Base-by-base conservation (phyloP, 164 flowering plant species). In the Pachysandra terminalis region DNA sequence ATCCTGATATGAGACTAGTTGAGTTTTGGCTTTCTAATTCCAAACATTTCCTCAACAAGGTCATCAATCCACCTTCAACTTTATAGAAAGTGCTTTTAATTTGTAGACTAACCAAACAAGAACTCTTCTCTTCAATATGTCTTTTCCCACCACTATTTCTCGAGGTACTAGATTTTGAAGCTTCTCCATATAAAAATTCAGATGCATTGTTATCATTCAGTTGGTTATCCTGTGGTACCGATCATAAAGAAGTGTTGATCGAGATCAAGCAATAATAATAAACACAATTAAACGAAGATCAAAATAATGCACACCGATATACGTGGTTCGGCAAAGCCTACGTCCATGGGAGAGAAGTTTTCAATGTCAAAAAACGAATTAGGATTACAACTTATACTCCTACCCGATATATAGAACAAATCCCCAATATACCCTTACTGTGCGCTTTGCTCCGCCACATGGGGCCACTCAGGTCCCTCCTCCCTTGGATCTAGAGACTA, bases 51-150 rank as follows among this genome's bases (percentile, higher is more conserved):
- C 67, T 77, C 73, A 94, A 74, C 78, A 94, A 78, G 21, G 72
- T n/a, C 66, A 91, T 80, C 64, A 91, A 66, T 52, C 90, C 91
- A 69, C 64, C 86, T 72, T 88, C 85, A 67, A 89, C 80, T 56
- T 62, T 67, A 67, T 83, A 56, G 66, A 81, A 82, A 26, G 25
- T 56, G 69, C 85, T 76, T 68, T 74, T 78, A 24, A 55, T 72
- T 73, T 87, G 93, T 32, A 80, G 66, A 69, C 71, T 63, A 61
- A 81, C 52, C 63, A 89, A 75, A 55, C 65, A 71, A 64, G 72
- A 45, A 17, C 77, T 65, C 63, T 77, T 80, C 70, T 77, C 83
- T 71, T 72, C 73, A 68, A 53, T 55, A 59, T 41, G 51, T 17
- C 0, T 58, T 53, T 61, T 19, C 0, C 56, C 45, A 32, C 51